Evolutionary conservation across 371 early-diverging fungal species (phyloP), one percentile per base, ranked within the genome.

Genomic region (Lichtheimia ramosa): DNA sequence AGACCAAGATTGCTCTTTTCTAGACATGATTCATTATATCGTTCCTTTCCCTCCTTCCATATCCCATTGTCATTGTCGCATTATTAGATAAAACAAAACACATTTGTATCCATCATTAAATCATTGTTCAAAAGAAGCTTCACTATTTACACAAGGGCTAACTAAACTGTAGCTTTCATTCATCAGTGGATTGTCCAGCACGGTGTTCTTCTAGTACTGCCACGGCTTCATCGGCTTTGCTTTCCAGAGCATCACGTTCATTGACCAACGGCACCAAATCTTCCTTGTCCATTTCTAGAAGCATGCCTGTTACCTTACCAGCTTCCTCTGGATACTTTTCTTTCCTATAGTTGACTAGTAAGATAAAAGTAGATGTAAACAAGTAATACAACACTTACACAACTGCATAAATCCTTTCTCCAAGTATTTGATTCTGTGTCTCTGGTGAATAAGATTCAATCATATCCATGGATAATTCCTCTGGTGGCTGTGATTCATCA

Each of bases 221-320:
- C 14, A 69, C 61, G 10, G 73, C 71, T 52, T 77, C 75, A 25
- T 56, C 53, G 42, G 66, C 65, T 40, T 74, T 70, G 61, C 65
- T 72, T 51, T 81, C 71, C 66, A 92, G 79, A 24, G 87, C 84
- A 24, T 78, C 84, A 54, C 79, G 78, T 67, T 84, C 75, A 74
- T 95, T 95, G 51, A 97, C 68, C 56, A 98, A 70, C 68, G 90
- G 84, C 48, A 97, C 71, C 48, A 97, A 75, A 73, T 94, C 94
- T 54, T 85, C 75, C 71, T 92, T 91, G 66, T 96, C 96, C 95
- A 96, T 94, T 81, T 98, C 99, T 53, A 98, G 77, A 51, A 98
- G 78, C 96, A 97, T 97, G 51, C 97, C 97, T 8, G 99, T 98
- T 62, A 98, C 90, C 87, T 98, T 97, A 61, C 95, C 94, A 58